phyloP scores from a whole-genome alignment of 148 eudicot genomes.

The Vaccinium darrowii region DNA sequence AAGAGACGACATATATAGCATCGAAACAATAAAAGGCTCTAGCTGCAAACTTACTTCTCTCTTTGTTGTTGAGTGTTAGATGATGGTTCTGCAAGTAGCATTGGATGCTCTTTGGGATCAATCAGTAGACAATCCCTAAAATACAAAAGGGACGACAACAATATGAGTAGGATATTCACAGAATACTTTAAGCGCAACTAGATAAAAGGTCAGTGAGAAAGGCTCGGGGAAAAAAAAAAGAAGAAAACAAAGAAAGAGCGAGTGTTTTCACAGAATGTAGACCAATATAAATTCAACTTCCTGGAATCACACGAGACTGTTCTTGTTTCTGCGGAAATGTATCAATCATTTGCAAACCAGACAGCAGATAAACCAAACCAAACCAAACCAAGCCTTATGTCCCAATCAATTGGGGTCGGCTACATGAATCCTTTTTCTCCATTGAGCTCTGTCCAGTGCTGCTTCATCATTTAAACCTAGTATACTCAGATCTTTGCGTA shows the following conservation, averaged over 20 bases:
- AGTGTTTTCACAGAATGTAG: not conserved
- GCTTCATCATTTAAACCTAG: too few species aligned
- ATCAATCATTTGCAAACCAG: not conserved
- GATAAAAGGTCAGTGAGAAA: not conserved
- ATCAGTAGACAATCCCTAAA: slow-evolving; percentile 85
- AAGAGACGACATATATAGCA: not conserved
- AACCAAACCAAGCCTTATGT: too few species aligned
- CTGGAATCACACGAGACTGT: not conserved
- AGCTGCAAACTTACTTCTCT: slow-evolving; percentile 67
- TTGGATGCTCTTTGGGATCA: slow-evolving; percentile 96
- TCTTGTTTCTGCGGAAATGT: not conserved
- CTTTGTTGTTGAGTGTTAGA: slow-evolving; percentile 82
- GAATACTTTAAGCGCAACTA: not conserved
- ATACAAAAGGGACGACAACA: slow-evolving; percentile 10
- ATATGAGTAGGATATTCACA: not conserved
- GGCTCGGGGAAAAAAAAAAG: not conserved
- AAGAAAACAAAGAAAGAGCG: not conserved
- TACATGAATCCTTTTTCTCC: too few species aligned
- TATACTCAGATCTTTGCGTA: too few species aligned
- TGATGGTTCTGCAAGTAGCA: slow-evolving; percentile 94
- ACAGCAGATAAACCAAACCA: too few species aligned
- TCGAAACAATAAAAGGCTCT: not conserved
- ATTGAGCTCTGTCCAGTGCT: too few species aligned
- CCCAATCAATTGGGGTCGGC: too few species aligned
- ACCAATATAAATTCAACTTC: not conserved